Conservation (phyloP, 495 filamentous ascomycete species). For the Aspergillus baeticus region DNA sequence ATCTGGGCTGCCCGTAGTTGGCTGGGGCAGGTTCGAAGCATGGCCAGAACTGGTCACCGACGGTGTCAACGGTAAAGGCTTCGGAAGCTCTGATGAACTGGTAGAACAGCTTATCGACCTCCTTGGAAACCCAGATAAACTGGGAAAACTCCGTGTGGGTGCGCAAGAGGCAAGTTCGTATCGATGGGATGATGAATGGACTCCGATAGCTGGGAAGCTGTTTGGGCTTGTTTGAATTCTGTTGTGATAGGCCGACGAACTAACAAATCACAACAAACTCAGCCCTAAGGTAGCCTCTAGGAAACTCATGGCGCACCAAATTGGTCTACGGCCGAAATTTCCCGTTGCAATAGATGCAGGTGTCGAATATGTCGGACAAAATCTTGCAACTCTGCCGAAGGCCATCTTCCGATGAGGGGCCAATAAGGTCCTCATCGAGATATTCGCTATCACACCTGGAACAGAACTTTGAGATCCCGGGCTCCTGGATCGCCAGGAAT, state of each 20-base stretch:
- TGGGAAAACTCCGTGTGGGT: slow-evolving; percentile 65
- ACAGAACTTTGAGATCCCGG: slow-evolving; percentile 55
- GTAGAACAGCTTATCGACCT: slow-evolving; percentile 57
- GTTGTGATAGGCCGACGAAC: too few species aligned
- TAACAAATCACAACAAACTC: too few species aligned
- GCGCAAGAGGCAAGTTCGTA: slow-evolving; percentile 72
- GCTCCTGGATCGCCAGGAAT: slow-evolving; percentile 53
- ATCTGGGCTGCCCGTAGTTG: slow-evolving; percentile 84
- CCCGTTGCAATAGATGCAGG: slow-evolving; percentile 53
- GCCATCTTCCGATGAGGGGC: slow-evolving; percentile 13
- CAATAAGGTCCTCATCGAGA: slow-evolving; percentile 44
- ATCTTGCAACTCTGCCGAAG: slow-evolving; percentile 21
- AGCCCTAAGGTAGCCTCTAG: background rate
- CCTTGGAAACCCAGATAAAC: slow-evolving; percentile 52
- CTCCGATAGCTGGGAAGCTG: slow-evolving; percentile 69
- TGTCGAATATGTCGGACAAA: slow-evolving; percentile 50
- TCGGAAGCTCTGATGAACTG: slow-evolving; percentile 65
- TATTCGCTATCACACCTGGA: slow-evolving; percentile 47
- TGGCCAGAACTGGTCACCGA: slow-evolving; percentile 85
- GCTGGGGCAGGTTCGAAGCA: slow-evolving; percentile 77
- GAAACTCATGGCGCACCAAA: background rate
- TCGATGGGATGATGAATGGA: slow-evolving; percentile 96
- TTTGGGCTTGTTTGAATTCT: slow-evolving; percentile 52
- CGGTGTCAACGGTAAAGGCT: slow-evolving; percentile 81
- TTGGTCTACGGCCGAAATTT: slow-evolving; percentile 39